Evolutionary conservation across 371 early-diverging fungal species (phyloP), one percentile per base, ranked within the genome.

Genomic region (Dinochytrium kinnereticum): DNA sequence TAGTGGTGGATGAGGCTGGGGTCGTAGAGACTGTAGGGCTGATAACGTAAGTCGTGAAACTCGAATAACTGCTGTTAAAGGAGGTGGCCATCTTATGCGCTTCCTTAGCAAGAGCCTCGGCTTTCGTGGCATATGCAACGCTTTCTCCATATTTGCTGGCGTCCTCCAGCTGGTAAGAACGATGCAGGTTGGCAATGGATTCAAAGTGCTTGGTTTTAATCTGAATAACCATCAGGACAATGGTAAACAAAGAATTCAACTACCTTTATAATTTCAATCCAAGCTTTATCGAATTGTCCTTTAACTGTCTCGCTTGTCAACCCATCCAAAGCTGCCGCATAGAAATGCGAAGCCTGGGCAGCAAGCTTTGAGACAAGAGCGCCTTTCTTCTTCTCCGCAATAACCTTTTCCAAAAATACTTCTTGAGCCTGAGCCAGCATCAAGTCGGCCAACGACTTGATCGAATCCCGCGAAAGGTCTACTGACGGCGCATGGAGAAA

Each of bases 401-500:
- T 74, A 30, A 93, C 90, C 78, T 93, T 95, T 78, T 94, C 95
- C 57, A 95, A 73, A 69, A 95, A 93, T 72, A 93, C 91, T 81
- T 98, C 98, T 72, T 98, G 98, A 0, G 97, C 97, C 81, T 97
- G 97, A 0, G 94, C 94, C 55, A 97, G 85, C 95, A 95, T 95
- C 40, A 96, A 80, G 33, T 93, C 89, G 19, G 86, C 86, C 38
- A 98, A 81, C 72, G 93, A 84, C 69, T 93, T 93, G 69, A 97
- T 92, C 0, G 94, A 91, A 55, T 96, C 95, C 40, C 93, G 87
- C 70, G 93, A 91, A 70, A 98, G 79, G 81, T 98, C 98, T 19
- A 90, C 86, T 1, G 95, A 93, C 0, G 98, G 98, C 19, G 98
- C 95, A 76, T 98, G 98, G 59, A 97, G 81, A 84, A 98, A 97